Evolutionary conservation across 306 rosid species (phyloP), one percentile per base, ranked within the genome.

Genomic region (Trifolium dubium): DNA sequence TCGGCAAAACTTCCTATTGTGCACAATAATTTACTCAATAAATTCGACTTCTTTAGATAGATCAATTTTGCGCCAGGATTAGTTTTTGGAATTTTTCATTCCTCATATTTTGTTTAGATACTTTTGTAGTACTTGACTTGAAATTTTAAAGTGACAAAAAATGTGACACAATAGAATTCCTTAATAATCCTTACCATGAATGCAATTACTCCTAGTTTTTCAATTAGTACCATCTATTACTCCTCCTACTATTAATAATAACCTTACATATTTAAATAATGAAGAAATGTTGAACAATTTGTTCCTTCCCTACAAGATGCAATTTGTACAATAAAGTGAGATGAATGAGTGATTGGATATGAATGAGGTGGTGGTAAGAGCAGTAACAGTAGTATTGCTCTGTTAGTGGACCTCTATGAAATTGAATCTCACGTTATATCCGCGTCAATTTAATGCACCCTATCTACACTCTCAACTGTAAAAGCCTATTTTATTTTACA

Each of bases 401-500:
- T 46, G 67, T 47, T 11, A n/a, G 55, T 72, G 77, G 82, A 73
- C 56, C 41, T 83, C 41, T 83, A 40, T 15, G 46, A 15, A 51
- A 74, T 81, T 66, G 63, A 72, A 14, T 77, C 54, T 81, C 84
- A 78, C 83, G 74, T 81, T 86, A 83, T 86, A 84, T 89, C 90
- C 96, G 97, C 93, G 96, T 90, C 89, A 59, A 85, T 81, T 93
- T 79, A 93, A 86, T 93, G 90, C 87, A 37, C 75, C 84, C 84
- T 71, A 84, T 34, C 92, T 15, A 82, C 28, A 77, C 40, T 46
- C 84, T 80, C 92, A 89, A 86, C 91, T 67, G 86, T 79, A 69
- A 77, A 83, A 74, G 40, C 32, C 0, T 15, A 50, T 50, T 44
- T 37, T 44, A 53, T 7, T 13, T 5, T 7, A 37, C 17, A 29